Evolutionary conservation across 2,329 filamentous ascomycete species (phyloP).

Genomic region (Xylariales sp.): DNA sequence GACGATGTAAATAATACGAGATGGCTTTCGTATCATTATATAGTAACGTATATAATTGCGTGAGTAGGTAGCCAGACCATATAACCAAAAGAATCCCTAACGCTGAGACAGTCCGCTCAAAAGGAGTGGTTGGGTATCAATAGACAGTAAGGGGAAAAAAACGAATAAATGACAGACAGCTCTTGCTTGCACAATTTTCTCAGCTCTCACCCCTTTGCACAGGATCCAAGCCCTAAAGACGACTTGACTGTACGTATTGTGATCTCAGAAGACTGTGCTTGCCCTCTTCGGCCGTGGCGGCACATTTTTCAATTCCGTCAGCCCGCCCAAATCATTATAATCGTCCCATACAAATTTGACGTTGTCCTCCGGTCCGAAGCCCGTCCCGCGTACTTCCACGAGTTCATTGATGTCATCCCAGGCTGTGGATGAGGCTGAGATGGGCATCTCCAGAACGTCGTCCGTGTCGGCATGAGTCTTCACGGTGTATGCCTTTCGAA

Average conservation of each 20-base stretch:
- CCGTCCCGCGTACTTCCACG: conserved; percentile 3
- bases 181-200: neutral
- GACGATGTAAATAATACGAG: too few relatives aligned
- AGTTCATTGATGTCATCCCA: conserved; percentile 10
- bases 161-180: neutral
- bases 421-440: too few relatives aligned
- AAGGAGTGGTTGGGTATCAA: conserved; percentile 4
- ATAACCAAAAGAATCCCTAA: too few relatives aligned
- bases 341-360: conserved; percentile 45
- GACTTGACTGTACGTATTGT: too few relatives aligned
- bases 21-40: too few relatives aligned
- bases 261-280: too few relatives aligned
- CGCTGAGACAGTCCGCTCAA: neutral
- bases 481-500: too few relatives aligned
- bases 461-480: too few relatives aligned
- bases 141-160: neutral
- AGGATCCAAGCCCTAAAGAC: neutral
- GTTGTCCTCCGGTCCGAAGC: conserved; percentile 20
- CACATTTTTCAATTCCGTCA: conserved; percentile 27
- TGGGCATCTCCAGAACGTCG: too few relatives aligned
- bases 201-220: neutral
- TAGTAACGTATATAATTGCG: too few relatives aligned
- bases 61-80: too few relatives aligned
- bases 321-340: conserved; percentile 40
- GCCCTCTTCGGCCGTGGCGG: neutral